phyloP scores from a whole-genome alignment of 2,329 filamentous ascomycete genomes.

The Massarina eburnea region DNA sequence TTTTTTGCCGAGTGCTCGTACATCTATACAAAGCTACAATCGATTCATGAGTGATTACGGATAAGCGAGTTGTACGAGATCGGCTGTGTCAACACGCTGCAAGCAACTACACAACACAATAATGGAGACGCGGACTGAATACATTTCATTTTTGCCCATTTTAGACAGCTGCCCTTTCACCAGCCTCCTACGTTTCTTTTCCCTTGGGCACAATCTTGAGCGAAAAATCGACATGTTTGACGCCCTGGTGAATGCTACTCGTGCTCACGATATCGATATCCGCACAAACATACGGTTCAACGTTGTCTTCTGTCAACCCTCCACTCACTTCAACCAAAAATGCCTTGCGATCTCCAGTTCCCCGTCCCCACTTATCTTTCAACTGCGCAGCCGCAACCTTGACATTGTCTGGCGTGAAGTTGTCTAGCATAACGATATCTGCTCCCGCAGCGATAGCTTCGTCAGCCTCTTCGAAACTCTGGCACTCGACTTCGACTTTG shows the following conservation, averaged over 20 bases:
- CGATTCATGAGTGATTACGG: too few species aligned
- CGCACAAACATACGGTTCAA: slow-evolving; percentile 72
- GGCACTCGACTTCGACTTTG: slow-evolving; percentile 96
- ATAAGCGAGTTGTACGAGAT: background rate
- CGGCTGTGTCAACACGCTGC: too few species aligned
- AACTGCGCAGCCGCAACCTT: slow-evolving; percentile 72
- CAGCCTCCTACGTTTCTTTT: slow-evolving; percentile 18
- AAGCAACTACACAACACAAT: too few species aligned
- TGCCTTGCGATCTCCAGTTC: slow-evolving; percentile 61
- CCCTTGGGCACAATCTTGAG: slow-evolving; percentile 72
- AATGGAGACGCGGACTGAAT: too few species aligned
- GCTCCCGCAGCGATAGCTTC: slow-evolving; percentile 89
- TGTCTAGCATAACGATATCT: slow-evolving; percentile 96
- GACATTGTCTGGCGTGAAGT: slow-evolving; percentile 81
- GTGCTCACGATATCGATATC: slow-evolving; percentile 96
- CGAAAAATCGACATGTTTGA: slow-evolving; percentile 91
- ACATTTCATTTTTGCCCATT: too few species aligned
- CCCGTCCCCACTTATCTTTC: slow-evolving; percentile 74
- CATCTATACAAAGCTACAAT: too few species aligned
- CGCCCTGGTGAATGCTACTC: slow-evolving; percentile 94
- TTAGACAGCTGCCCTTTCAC: too few species aligned
- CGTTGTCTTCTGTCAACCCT: slow-evolving; percentile 82
- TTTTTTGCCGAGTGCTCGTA: background rate
- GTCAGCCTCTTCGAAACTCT: slow-evolving; percentile 82
- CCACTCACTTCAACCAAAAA: slow-evolving; percentile 90